Conservation (phyloP, 2,329 filamentous ascomycete species). For the Sarocladium strictum region DNA sequence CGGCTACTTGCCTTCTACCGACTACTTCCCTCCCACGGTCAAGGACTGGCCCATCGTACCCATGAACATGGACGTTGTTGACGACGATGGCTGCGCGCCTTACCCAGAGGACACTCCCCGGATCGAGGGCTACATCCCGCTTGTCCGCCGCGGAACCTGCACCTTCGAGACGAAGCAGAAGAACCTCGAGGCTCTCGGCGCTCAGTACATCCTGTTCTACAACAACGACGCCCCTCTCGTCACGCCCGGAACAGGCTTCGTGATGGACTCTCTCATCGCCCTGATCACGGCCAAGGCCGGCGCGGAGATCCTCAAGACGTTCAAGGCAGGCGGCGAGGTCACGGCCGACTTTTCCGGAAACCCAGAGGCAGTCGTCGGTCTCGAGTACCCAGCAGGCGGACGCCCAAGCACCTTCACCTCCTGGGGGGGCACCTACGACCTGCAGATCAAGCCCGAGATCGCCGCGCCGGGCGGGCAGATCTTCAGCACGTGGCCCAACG, state of each 20-base stretch:
- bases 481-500: constrained; percentile 29
- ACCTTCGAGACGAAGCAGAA: constrained; percentile 18
- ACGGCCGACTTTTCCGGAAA: constrained; percentile 17
- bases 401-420: constrained; percentile 32
- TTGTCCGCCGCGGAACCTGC: constrained; percentile 26
- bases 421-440: constrained; percentile 37
- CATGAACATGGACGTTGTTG: constrained; percentile 19
- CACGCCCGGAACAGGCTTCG: background rate
- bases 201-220: constrained; percentile 16
- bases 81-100: constrained; percentile 21
- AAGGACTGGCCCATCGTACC: constrained; percentile 25
- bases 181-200: constrained; percentile 20
- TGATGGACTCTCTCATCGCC: constrained; percentile 18
- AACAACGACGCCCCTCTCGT: constrained; percentile 6
- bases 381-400: constrained; percentile 23
- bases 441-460: constrained; percentile 37
- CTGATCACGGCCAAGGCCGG: constrained; percentile 19
- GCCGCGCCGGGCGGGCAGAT: constrained; percentile 34
- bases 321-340: constrained; percentile 20
- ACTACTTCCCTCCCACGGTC: constrained; percentile 27
- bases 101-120: constrained; percentile 18
- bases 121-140: constrained; percentile 18
- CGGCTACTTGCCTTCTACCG: constrained; percentile 28
- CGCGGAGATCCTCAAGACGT: constrained; percentile 19
- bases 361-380: constrained; percentile 15